Base-by-base conservation (phyloP, 257 asterid species). In the Petunia secreta region DNA sequence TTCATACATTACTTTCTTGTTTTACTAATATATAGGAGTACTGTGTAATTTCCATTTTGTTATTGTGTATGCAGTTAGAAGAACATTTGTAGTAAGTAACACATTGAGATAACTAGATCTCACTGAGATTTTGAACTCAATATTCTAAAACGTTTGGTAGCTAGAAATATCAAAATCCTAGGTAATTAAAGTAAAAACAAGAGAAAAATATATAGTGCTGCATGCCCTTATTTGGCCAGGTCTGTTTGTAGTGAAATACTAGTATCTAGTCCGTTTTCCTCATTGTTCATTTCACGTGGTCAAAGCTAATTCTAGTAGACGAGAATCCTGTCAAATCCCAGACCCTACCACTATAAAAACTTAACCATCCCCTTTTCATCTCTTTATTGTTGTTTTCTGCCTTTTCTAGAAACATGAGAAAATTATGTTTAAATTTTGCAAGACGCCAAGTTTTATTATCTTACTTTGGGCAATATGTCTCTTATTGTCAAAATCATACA, bases 201-300 rank as follows among this genome's bases (percentile, higher is more conserved):
- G 0, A 25, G 15, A 52, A 52, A 1, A 8, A 52, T 8, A 48
- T 48, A 52, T 8, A 9, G 57, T 71, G 43, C 0, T 48, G 62
- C 60, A 52, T 71, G 77, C 13, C 50, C 77, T 71, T 48, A 11
- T 71, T 25, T 48, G 43, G 11, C 36, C 10, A 25, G 60, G 77
- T 48, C 60, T 34, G 60, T 48, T 71, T 15, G 9, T 58, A 9
- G 52, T 11, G 9, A 8, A 46, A 25, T 69, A 25, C 25, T 25
- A 25, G 25, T 25, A 43, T 44, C 39, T 4, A 46, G 5, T 46
- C 44, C 6, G 7, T 15, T 8, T 68, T 8, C 8, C 53, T 68
- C 39, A 16, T 43, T 43, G 43, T 68, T 1, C 16, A 2, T 16
- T 16, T 46, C 9, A 69, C 46, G 71, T 38, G 34, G 71, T n/a